A percentile compares a stretch with the other conserved stretches of the same genome.
Evolutionary conservation across 257 asterid genomes (phyloP).

Genomic region (Solanum lycopersicoides): DNA sequence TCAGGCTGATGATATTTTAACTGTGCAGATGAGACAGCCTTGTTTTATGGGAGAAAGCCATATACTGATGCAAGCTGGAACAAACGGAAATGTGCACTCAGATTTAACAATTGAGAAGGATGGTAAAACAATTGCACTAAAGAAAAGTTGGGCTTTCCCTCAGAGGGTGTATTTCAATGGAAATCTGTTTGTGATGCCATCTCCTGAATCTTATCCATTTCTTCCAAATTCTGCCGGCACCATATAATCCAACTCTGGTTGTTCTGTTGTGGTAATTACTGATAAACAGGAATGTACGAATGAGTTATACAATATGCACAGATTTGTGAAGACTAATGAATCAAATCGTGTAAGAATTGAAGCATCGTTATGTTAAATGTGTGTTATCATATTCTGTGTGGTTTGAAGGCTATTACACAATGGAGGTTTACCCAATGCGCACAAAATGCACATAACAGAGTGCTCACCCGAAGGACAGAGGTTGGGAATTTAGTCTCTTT

Average conservation of each 20-base stretch:
- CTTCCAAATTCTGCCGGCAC: constrained; percentile 31
- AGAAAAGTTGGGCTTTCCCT: constrained; percentile 25
- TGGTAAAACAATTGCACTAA: constrained; percentile 24
- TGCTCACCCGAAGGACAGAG: too few species aligned
- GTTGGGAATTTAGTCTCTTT: too few species aligned
- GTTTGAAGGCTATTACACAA: too few species aligned
- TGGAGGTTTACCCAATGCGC: too few species aligned
- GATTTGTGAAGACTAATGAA: too few species aligned
- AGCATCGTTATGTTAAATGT: too few species aligned
- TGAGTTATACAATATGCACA: background rate
- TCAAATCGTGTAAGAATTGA: too few species aligned
- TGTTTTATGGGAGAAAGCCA: constrained; percentile 59
- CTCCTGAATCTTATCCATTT: constrained; percentile 50
- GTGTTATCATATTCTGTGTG: too few species aligned
- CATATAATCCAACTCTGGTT: background rate
- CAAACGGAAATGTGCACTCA: constrained; percentile 46
- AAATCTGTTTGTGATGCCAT: constrained; percentile 52
- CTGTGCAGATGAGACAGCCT: constrained; percentile 47
- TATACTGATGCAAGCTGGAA: constrained; percentile 66
- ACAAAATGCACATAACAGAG: too few species aligned
- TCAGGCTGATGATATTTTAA: background rate
- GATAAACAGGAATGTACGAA: background rate
- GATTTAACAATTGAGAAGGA: constrained; percentile 46
- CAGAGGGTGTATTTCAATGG: constrained; percentile 56
- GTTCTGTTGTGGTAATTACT: background rate